These are phyloP conservation scores for Sechiopsis laciniata DNA, from an alignment of 306 rosid genomes.

Conservation along the genomic window DNA sequence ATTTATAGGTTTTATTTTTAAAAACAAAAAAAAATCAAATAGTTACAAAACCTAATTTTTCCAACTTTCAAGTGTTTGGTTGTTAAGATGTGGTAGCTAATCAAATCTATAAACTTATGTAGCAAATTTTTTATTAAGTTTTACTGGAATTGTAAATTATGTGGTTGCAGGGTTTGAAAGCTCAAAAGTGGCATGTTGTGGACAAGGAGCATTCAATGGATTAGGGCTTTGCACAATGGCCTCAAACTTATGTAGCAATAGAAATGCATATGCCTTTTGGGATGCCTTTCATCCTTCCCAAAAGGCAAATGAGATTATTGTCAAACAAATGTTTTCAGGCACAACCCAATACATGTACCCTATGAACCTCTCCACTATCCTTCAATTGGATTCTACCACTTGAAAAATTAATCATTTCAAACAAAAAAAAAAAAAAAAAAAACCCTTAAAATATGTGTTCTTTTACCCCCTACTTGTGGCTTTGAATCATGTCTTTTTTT, in stretches of 20 bases:
- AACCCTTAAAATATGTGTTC: background rate
- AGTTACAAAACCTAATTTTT: too few relatives aligned
- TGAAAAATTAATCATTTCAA: background rate
- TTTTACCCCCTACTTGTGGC: background rate
- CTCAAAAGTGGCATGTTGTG: conserved; percentile 71
- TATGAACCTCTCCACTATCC: conserved; percentile 74
- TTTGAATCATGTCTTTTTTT: background rate
- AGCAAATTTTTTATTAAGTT: too few relatives aligned
- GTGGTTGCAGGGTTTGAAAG: conserved; percentile 47
- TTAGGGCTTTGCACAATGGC: conserved; percentile 50
- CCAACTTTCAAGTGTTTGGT: too few relatives aligned
- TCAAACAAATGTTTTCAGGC: conserved; percentile 36
- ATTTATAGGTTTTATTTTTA: too few relatives aligned
- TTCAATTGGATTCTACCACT: conserved; percentile 50
- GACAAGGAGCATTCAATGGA: conserved; percentile 80
- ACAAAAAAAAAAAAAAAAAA: too few relatives aligned
- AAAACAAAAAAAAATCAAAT: too few relatives aligned
- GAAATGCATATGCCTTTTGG: conserved; percentile 66
- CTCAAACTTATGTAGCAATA: conserved; percentile 58
- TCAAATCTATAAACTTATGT: too few relatives aligned
- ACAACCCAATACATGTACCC: conserved; percentile 59
- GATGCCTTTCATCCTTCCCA: conserved; percentile 74
- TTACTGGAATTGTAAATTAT: too few relatives aligned
- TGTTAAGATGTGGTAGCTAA: too few relatives aligned
- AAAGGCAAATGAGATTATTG: conserved; percentile 42